Conservation (phyloP, 75 land plant species). For the Sequoia sempervirens region DNA sequence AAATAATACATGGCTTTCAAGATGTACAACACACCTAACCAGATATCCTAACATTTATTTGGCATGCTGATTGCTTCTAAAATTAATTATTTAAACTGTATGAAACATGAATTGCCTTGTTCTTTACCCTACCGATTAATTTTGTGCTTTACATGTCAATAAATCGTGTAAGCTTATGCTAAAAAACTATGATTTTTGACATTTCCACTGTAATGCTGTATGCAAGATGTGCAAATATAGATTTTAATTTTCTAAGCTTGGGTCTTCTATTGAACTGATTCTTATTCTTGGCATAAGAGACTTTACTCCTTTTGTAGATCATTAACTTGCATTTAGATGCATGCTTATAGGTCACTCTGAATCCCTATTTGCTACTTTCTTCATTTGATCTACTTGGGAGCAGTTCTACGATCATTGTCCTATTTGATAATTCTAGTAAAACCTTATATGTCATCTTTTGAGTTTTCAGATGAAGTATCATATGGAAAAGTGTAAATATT, state of each 20-base stretch:
- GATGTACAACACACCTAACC: too few species aligned
- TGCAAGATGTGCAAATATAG: not conserved
- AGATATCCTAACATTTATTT: not conserved
- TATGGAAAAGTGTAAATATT: not conserved
- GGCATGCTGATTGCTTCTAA: not conserved
- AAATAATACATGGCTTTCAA: too few species aligned
- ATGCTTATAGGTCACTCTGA: not conserved
- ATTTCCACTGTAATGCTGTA: not conserved
- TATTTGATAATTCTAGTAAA: not conserved
- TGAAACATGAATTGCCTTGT: not conserved
- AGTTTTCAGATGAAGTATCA: not conserved
- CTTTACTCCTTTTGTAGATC: not conserved
- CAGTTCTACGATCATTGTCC: not conserved
- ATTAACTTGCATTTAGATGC: not conserved
- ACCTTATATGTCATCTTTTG: not conserved
- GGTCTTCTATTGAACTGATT: not conserved
- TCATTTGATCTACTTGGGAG: not conserved
- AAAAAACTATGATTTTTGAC: not conserved
- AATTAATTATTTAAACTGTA: not conserved
- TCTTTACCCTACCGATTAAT: not conserved
- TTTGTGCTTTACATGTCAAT: not conserved
- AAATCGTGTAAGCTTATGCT: not conserved
- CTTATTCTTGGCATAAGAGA: not conserved
- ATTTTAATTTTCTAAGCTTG: not conserved
- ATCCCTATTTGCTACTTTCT: not conserved